Percentiles rank a stretch among this genome's conserved stretches.
Evolutionary conservation across 345 rosid genomes (phyloP).

Genomic region (Pistacia atlantica): DNA sequence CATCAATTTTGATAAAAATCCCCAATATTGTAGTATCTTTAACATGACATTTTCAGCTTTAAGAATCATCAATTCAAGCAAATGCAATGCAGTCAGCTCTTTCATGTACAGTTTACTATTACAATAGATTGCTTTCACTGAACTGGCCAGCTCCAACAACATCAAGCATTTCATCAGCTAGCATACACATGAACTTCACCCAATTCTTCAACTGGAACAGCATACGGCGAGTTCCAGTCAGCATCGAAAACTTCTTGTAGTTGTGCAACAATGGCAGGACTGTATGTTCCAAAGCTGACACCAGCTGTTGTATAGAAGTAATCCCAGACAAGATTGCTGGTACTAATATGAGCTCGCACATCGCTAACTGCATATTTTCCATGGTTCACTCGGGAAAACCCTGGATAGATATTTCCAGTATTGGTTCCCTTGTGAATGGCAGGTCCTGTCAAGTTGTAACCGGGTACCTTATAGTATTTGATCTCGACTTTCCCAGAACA

Average conservation of each 20-base stretch:
- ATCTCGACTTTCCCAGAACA: conserved; percentile 79
- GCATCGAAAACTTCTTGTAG: conserved; percentile 79
- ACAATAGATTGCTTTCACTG: background rate
- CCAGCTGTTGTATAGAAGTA: conserved; percentile 85
- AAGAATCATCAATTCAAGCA: background rate
- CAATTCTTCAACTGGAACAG: conserved; percentile 50
- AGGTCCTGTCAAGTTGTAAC: conserved; percentile 81
- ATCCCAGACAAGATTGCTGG: conserved; percentile 88
- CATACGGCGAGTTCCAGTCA: conserved; percentile 85
- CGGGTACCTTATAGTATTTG: conserved; percentile 73
- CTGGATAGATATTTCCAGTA: conserved; percentile 71
- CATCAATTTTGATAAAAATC: background rate
- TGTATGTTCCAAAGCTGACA: conserved; percentile 74
- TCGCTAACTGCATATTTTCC: conserved; percentile 79
- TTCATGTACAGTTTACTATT: background rate
- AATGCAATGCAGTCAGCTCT: background rate
- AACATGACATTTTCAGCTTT: background rate
- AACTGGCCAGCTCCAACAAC: background rate
- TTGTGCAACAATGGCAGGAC: conserved; percentile 59
- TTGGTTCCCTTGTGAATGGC: conserved; percentile 44
- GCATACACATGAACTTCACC: conserved; percentile 26
- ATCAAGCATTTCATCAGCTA: conserved; percentile 25
- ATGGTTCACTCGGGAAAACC: conserved; percentile 71
- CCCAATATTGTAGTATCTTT: too few relatives aligned
- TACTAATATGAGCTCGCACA: conserved; percentile 73